Evolutionary conservation across 2,329 filamentous ascomycete genomes (phyloP), one percentile per base, ranked within the genome.

Genomic region (Neonectria faginata): DNA sequence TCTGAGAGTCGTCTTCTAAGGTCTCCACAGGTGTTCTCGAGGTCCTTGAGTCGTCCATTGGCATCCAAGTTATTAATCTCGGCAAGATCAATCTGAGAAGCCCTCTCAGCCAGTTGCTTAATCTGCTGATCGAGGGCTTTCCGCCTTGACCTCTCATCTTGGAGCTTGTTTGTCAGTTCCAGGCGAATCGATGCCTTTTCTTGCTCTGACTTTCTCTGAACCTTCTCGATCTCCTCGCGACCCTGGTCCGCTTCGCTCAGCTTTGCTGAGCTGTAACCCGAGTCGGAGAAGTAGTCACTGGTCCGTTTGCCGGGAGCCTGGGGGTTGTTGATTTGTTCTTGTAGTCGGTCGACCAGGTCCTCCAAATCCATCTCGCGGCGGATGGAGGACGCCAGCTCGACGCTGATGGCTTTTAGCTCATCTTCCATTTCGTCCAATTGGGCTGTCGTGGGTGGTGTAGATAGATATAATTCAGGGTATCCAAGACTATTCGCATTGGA

Each of bases 281-380:
- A 97, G 78, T 99, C 96, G 2, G 96, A 99, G 78, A 96, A 99
- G 81, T 99, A 98, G 80, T 99, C 96, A 80, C 96, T 98, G 10
- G 93, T 97, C 65, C 95, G 88, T 77, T 92, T 91, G 67, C 87
- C 89, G 29, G 85, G 73, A 70, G 83, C 76, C 78, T 84, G 80
- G 74, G 85, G 75, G 79, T 89, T 85, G 78, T 84, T 86, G 67
- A 85, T 85, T 74, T 97, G 94, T n/a, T 89, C 83, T 77, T 97
- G 94, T 71, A 97, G 82, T 62, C 92, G 86, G 70, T 99, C 96
- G 0, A 98, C 90, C 51, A 98, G 85, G 78, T 99, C 96, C 79
- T 99, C 96, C 33, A 99, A 81, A 72, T 99, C 96, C 88, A 99
- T 95, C 82, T 99, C 96, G 66, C 96, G 89, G 73, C 92, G 89